Evolutionary conservation across 768 basidiomycete species (phyloP).

Genomic region (Mrakia hoshinonis): DNA sequence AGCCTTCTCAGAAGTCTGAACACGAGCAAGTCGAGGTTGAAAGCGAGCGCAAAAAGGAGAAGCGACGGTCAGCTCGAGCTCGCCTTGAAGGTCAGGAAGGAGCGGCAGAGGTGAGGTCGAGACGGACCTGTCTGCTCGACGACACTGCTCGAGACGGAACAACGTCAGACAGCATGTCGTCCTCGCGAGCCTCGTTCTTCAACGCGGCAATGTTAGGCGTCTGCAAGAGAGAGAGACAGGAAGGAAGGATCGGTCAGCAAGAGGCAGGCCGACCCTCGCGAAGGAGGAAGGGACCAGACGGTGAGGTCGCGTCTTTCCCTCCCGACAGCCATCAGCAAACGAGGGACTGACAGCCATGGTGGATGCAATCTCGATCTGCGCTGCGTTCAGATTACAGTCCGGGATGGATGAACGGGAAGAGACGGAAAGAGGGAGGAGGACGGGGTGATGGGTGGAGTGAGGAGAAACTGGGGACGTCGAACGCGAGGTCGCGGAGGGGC

Average conservation of each 20-base stretch:
- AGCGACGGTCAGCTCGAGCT: neutral
- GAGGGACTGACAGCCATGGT: constrained; percentile 3
- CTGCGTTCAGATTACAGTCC: neutral
- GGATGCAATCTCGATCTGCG: neutral
- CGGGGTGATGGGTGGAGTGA: neutral
- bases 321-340: neutral
- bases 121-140: constrained; percentile 18
- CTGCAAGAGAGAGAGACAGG: neutral
- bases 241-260: neutral
- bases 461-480: neutral
- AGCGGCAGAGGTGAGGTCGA: neutral
- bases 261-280: neutral
- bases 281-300: neutral
- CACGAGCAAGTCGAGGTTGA: neutral
- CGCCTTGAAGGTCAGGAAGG: neutral
- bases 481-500: neutral
- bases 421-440: neutral
- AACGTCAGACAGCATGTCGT: constrained; percentile 26
- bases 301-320: constrained; percentile 7
- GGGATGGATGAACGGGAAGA: neutral
- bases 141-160: constrained; percentile 21
- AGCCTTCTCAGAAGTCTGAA: constrained; percentile 10
- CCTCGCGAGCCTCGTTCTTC: constrained; percentile 7
- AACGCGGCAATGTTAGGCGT: constrained; percentile 12
- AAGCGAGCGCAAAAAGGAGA: neutral